A percentile compares a stretch with the other conserved stretches of the same genome.
Evolutionary conservation across 768 basidiomycete species (phyloP).

Genomic region (Boletus reticuloceps): DNA sequence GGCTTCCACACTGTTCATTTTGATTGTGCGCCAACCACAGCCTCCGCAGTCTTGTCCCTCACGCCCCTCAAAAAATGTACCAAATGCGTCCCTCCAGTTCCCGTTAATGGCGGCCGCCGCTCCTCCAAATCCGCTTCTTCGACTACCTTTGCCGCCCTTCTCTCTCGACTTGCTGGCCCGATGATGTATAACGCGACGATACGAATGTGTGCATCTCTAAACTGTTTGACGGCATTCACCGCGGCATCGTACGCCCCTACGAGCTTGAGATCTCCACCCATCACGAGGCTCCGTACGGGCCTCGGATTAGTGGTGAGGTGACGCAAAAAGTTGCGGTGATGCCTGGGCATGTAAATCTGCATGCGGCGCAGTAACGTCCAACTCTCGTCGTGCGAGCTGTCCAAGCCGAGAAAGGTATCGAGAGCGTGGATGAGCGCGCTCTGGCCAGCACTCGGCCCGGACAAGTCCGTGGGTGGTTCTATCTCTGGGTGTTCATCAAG

Average conservation of each 20-base stretch:
- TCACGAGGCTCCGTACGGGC: constrained; percentile 57
- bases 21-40: constrained; percentile 23
- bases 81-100: constrained; percentile 79
- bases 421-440: constrained; percentile 73
- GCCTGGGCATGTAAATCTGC: constrained; percentile 80
- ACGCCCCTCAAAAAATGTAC: constrained; percentile 74
- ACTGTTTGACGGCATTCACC: constrained; percentile 62
- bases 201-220: constrained; percentile 75
- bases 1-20: neutral
- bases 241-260: constrained; percentile 62
- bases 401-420: constrained; percentile 70
- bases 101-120: constrained; percentile 42
- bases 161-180: constrained; percentile 49
- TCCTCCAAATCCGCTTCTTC: constrained; percentile 17
- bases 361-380: constrained; percentile 63
- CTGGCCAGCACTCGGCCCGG: constrained; percentile 82
- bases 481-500: constrained; percentile 45
- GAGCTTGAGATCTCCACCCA: constrained; percentile 28
- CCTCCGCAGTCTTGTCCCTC: constrained; percentile 60
- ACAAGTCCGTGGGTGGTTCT: constrained; percentile 50
- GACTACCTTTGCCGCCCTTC: neutral
- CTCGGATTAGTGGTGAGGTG: constrained; percentile 62
- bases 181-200: constrained; percentile 76
- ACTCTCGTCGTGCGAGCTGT: constrained; percentile 25
- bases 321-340: constrained; percentile 73